Base-by-base conservation (phyloP, 768 basidiomycete genomes). In the Phanerochaete sordida region DNA sequence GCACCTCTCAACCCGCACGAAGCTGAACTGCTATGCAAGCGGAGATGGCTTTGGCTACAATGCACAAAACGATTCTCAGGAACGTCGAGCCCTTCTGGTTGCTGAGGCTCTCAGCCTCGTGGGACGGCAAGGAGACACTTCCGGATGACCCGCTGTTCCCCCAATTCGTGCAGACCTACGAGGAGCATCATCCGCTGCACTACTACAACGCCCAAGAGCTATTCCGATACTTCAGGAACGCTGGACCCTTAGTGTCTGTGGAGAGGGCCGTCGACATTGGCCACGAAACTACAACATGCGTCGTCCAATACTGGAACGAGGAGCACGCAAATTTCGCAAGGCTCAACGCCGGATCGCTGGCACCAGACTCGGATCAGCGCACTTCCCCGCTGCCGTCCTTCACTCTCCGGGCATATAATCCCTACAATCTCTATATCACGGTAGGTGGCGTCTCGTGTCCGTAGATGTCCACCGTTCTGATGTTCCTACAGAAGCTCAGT, bases 261-360 rank as follows among this genome's bases (percentile, higher is more conserved):
- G 46, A 33, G 9, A 27, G 35, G 6, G 33, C 45, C 31, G 60
- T 56, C 2, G 28, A 48, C 16, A 31, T 56, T 15, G 60, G 54
- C 27, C 23, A 48, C 13, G 43, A 30, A 21, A 28, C 50, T 16
- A 45, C 31, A 5, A 56, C 60, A 0, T 39, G 43, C 21, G 60
- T 61, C 8, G 24, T 61, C 16, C 55, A 61, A 47, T 61, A 61
- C 27, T 61, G 60, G 60, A 12, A 61, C 6, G 55, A 50, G 39
- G 24, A 58, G 19, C 52, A 62, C 23, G 51, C 52, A 8, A 23
- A 52, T 21, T 30, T 24, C 23, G 61, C 61, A 1, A 28, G 49
- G 23, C 24, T 35, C 8, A 13, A 48, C 11, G 27, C 44, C 19
- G 39, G 43, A 16, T 39, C 19, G 24, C 31, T 62, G 11, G 45